phyloP scores from a whole-genome alignment of 345 rosid species.

The Populus euphratica region DNA sequence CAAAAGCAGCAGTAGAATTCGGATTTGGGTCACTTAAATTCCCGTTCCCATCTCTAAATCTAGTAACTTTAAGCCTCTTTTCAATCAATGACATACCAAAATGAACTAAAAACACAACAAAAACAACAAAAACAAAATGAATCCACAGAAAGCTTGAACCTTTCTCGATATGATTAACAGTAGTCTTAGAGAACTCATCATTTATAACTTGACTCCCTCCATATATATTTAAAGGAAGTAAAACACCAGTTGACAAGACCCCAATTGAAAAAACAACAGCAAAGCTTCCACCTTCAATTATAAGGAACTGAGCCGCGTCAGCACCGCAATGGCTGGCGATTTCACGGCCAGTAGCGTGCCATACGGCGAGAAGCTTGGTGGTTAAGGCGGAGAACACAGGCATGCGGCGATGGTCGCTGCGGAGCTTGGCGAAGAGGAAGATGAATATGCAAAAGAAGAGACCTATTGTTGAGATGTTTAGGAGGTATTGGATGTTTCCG shows the following conservation, averaged over 20 bases:
- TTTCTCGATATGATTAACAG: constrained; percentile 73
- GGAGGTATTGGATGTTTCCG: constrained; percentile 88
- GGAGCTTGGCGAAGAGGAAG: constrained; percentile 87
- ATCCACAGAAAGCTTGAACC: constrained; percentile 80
- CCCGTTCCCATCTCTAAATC: constrained; percentile 93
- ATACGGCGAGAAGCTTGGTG: constrained; percentile 85
- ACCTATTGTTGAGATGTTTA: constrained; percentile 81
- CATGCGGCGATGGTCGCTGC: constrained; percentile 86
- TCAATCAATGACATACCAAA: constrained; percentile 67
- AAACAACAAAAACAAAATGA: constrained; percentile 67
- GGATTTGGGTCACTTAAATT: constrained; percentile 63
- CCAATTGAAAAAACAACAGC: constrained; percentile 50
- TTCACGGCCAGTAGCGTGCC: constrained; percentile 89
- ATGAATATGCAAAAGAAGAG: constrained; percentile 76
- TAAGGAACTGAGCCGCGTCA: constrained; percentile 86
- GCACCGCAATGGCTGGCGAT: constrained; percentile 93
- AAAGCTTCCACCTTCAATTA: constrained; percentile 90
- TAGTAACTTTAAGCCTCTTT: constrained; percentile 65
- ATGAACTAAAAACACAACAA: constrained; percentile 61
- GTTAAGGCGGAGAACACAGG: constrained; percentile 71
- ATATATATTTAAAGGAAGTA: constrained; percentile 78
- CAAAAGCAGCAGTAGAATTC: constrained; percentile 74
- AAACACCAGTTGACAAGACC: constrained; percentile 48
- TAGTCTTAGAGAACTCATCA: constrained; percentile 86
- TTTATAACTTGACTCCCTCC: constrained; percentile 67